Percentiles rank a stretch among this genome's conserved stretches.
Evolutionary conservation across 371 early-diverging fungal genomes (phyloP).

Genomic region (Mortierella sp.): DNA sequence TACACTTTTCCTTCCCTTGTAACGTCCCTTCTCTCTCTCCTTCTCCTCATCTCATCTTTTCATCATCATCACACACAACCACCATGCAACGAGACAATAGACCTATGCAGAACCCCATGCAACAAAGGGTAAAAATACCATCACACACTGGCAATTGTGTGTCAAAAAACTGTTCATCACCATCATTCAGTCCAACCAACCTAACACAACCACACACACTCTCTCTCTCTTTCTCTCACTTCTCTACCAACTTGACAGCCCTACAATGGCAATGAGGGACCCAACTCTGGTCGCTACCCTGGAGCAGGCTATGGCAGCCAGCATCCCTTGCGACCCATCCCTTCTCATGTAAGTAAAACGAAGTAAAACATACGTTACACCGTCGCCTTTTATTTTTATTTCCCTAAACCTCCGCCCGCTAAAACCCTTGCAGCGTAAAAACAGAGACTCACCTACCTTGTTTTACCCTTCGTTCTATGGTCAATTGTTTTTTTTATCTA

Average conservation of each 20-base stretch:
- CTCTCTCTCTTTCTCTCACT: background rate
- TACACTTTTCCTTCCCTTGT: background rate
- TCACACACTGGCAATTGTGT: background rate
- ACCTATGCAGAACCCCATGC: conserved; percentile 23
- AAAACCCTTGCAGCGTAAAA: background rate
- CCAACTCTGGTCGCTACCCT: conserved; percentile 21
- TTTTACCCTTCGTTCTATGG: background rate
- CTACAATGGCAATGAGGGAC: conserved; percentile 28
- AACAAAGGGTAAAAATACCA: conserved; percentile 20
- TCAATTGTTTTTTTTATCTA: background rate
- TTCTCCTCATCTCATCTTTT: background rate
- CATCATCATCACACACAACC: background rate
- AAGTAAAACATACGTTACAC: background rate
- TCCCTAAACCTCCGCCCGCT: background rate
- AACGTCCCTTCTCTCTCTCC: background rate
- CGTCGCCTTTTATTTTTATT: background rate
- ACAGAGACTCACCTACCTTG: background rate
- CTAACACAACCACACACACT: too few relatives aligned
- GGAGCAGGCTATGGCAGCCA: conserved; percentile 30
- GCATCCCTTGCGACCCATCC: conserved; percentile 45
- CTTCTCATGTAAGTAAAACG: conserved; percentile 32
- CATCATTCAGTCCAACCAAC: background rate
- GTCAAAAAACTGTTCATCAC: background rate
- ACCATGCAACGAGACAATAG: conserved; percentile 22
- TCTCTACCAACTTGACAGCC: conserved; percentile 3